Base-by-base conservation (phyloP, 257 asterid species). In the Ilex aquifolium region DNA sequence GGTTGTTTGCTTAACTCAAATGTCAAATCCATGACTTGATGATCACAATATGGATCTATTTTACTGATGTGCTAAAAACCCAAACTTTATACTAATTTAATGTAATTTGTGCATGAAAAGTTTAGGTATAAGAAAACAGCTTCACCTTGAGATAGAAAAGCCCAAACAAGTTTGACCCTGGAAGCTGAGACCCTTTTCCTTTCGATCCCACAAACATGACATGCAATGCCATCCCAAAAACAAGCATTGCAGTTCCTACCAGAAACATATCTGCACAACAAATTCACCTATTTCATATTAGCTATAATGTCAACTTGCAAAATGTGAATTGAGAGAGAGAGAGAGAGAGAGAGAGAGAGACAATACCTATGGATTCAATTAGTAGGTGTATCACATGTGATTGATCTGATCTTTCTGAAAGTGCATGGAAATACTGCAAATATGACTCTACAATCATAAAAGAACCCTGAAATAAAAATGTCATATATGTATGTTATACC, bases 351-450 rank as follows among this genome's bases (percentile, higher is more conserved):
- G 32, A 9, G 4, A 21, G 50, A 6, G 54, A 11, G n/a, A n/a
- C n/a, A n/a, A 0, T 87, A 87, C 97, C 96, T 10, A 88, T 70
- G n/a, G 98, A 88, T 82, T 85, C 91, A 21, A 91, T 69, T 58
- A 91, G 32, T 32, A 72, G 78, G 54, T 74, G 78, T 71, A 91
- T 75, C 62, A 81, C 75, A 57, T 82, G 90, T 49, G 80, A 86
- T 65, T 74, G 83, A 27, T 57, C 76, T 31, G 77, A 57, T 61
- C 70, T 74, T 32, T 69, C 79, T 42, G 84, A 61, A 49, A 88
- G 12, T 44, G 83, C 84, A 59, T 59, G 76, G 44, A 87, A 85
- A 63, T 85, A 81, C 42, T 80, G 89, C 48, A 83, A 56, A 70
- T 91, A 88, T 31, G 94, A 84, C 36, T 70, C 76, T 39, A 77